These are phyloP conservation scores for Xylariaceae sp. DNA, from an alignment of 2,329 filamentous ascomycete genomes.

Conservation along the genomic window DNA sequence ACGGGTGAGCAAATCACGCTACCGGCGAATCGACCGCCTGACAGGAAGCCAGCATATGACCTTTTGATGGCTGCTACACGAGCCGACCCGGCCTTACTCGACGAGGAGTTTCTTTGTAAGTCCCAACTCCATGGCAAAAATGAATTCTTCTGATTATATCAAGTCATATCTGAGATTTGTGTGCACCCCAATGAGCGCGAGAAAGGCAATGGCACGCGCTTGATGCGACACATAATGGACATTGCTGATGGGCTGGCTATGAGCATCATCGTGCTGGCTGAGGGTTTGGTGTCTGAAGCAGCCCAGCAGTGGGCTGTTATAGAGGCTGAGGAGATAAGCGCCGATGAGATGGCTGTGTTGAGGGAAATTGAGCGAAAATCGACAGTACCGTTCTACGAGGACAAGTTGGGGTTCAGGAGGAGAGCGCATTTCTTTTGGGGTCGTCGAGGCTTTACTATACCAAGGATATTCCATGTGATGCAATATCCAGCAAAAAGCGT, in stretches of 20 bases:
- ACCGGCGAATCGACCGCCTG: constrained; percentile 20
- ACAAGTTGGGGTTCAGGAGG: constrained; percentile 21
- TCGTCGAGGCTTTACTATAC: constrained; percentile 19
- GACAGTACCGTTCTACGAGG: constrained; percentile 19
- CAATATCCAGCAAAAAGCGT: constrained; percentile 19
- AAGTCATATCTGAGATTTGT: constrained; percentile 27
- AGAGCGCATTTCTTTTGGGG: constrained; percentile 29
- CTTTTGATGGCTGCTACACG: constrained; percentile 24
- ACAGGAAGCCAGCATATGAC: constrained; percentile 22
- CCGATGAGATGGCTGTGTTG: constrained; percentile 11
- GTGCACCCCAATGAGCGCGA: constrained; percentile 18
- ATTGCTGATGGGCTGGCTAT: constrained; percentile 20
- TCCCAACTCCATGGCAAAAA: not conserved
- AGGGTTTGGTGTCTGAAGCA: constrained; percentile 23
- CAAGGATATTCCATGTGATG: constrained; percentile 28
- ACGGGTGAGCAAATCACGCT: constrained; percentile 20
- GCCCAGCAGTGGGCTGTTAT: constrained; percentile 19
- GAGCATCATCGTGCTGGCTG: constrained; percentile 23
- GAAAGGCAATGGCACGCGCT: constrained; percentile 21
- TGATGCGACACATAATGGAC: constrained; percentile 24
- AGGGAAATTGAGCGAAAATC: constrained; percentile 15
- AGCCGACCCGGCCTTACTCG: constrained; percentile 20
- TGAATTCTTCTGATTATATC: constrained; percentile 2
- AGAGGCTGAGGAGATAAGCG: constrained; percentile 18
- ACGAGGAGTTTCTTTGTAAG: constrained; percentile 28